Conservation (phyloP, 176 grass and related monocot genomes). For the Chrysopogon serrulatus region DNA sequence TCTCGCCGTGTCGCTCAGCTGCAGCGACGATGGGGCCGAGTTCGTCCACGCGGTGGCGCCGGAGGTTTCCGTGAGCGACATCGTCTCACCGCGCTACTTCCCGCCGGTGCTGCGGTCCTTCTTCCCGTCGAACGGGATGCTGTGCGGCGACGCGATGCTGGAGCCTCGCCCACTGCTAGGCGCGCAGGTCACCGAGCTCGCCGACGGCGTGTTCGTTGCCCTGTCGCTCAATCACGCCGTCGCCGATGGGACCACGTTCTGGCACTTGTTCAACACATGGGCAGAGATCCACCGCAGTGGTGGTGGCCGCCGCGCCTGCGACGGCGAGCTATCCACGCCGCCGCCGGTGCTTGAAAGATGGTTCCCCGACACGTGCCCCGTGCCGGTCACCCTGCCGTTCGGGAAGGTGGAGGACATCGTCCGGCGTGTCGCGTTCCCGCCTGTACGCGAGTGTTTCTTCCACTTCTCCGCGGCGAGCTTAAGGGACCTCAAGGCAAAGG, state of each 20-base stretch:
- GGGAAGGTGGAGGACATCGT: background rate
- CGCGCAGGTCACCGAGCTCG: background rate
- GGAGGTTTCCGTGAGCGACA: background rate
- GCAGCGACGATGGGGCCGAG: background rate
- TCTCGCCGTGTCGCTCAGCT: background rate
- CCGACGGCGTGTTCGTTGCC: background rate
- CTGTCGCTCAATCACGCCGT: background rate
- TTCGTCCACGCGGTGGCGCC: background rate
- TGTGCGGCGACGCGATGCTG: background rate
- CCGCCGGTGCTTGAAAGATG: background rate
- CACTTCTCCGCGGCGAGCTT: constrained; percentile 9
- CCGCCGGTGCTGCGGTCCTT: background rate
- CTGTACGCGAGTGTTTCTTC: constrained; percentile 23
- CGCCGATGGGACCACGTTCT: constrained; percentile 17
- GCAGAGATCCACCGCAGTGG: background rate
- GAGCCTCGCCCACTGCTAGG: background rate
- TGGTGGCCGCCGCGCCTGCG: background rate
- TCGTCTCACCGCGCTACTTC: background rate
- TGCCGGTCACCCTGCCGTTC: constrained; percentile 21
- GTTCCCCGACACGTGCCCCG: constrained; percentile 9
- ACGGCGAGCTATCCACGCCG: background rate
- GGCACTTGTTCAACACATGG: constrained; percentile 36
- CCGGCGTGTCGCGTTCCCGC: background rate
- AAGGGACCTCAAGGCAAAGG: constrained; percentile 21
- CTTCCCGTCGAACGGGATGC: background rate